These are phyloP conservation scores for Phialocephala subalpina DNA, from an alignment of 2,329 filamentous ascomycete genomes.

Conservation along the genomic window DNA sequence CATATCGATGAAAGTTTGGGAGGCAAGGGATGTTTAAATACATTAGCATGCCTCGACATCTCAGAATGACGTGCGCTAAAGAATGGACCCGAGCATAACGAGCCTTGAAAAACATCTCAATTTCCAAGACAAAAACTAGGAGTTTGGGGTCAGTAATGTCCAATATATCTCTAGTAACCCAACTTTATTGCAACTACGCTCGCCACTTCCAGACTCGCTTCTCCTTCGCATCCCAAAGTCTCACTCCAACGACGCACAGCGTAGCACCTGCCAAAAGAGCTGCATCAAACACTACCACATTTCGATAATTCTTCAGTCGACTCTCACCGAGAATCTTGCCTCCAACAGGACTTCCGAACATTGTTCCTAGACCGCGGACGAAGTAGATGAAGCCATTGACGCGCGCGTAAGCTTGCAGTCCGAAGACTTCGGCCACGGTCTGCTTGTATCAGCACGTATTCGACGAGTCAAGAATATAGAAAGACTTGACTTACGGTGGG, in stretches of 20 bases:
- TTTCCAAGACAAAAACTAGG: not conserved
- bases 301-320: conserved; percentile 46
- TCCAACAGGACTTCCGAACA: conserved; percentile 55
- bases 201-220: conserved; percentile 51
- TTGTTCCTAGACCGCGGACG: conserved; percentile 51
- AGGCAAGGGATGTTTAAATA: not conserved
- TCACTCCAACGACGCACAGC: conserved; percentile 50
- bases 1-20: not conserved
- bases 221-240: conserved; percentile 49
- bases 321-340: conserved; percentile 50
- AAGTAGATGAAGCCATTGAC: conserved; percentile 57
- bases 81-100: not conserved
- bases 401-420: conserved; percentile 54
- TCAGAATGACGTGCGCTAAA: not conserved
- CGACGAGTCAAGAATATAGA: not conserved
- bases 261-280: conserved; percentile 50
- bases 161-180: not conserved
- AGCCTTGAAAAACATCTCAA: not conserved
- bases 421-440: conserved; percentile 57
- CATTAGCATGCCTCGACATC: not conserved
- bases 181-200: conserved; percentile 35
- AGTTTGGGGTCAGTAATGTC: not conserved
- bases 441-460: conserved; percentile 14
- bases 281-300: conserved; percentile 51
- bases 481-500: conserved; percentile 44